Evolutionary conservation across 768 basidiomycete genomes (phyloP), one percentile per base, ranked within the genome.

Genomic region (Porphyrellus cyaneotinctus): DNA sequence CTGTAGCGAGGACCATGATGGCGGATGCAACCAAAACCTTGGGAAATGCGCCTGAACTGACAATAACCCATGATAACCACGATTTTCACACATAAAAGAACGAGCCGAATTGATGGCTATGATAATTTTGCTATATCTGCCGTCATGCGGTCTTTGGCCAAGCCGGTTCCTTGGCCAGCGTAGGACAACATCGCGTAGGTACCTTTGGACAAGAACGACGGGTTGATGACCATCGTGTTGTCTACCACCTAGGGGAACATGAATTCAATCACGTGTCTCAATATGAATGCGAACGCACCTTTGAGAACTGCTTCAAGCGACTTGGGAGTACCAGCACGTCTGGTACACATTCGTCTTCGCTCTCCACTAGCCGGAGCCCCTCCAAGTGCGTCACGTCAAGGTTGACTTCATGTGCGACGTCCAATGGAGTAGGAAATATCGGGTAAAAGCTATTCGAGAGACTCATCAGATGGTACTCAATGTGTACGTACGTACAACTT

Each of bases 291-390:
- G 23, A 39, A 39, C 59, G 58, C 22, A 91, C 94, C 80, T 93
- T 95, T 17, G 83, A 77, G 65, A 98, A 98, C 18, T 94, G 87
- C 69, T 91, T 94, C 47, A 98, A 74, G 45, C 85, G 79, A 67
- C 93, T 95, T 0, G 97, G 93, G 2, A 95, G 64, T 42, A 99
- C 81, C 38, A 98, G 73, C 5, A 98, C 80, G 64, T 95, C 89
- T 1, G 93, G 95, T 0, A 82, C 83, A 46, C 71, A 73, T 26
- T 77, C 78, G 6, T 78, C 64, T 9, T 51, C 60, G 4, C 54
- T 64, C 15, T 67, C 68, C 13, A 66, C 56, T 4, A 76, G 49
- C 28, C 56, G 72, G 43, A 85, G 68, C 22, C 76, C 69, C 6
- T 78, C 72, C 31, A 78, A 79, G 71, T 97, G 95, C 18, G 88